Evolutionary conservation across 2,329 filamentous ascomycete genomes (phyloP), one percentile per base, ranked within the genome.

Genomic region (Lecanosticta acicola): DNA sequence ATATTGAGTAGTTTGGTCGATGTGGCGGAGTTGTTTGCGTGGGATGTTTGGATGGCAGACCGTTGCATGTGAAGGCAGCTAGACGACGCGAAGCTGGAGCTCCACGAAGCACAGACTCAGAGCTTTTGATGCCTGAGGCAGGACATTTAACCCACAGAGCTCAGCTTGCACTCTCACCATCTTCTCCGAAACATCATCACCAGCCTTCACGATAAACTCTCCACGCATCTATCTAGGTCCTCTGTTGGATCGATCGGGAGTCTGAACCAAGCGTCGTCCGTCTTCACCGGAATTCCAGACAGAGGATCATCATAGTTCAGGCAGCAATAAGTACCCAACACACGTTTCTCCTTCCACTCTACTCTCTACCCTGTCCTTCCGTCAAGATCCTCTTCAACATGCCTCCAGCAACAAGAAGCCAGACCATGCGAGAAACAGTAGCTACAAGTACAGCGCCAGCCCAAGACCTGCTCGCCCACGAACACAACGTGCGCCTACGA

Each of bases 341-440:
- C n/a, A n/a, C n/a, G n/a, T n/a, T n/a, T n/a, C n/a, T n/a, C n/a
- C n/a, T n/a, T n/a, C n/a, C n/a, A n/a, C n/a, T n/a, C n/a, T n/a
- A n/a, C n/a, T n/a, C n/a, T n/a, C n/a, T n/a, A n/a, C 24, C 24
- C 11, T 29, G 7, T 29, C 24, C 11, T 29, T 29, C 7, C 24
- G 11, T 35, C 33, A 7, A 35, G 33, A 7, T 35, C 33, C 33
- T 35, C 16, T 14, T n/a, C 5, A 59, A 26, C 35, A 46, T 53
- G 46, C 20, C 46, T 14, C 43, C 50, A 13, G 33, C 50, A 7
- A 50, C 50, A 9, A 40, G 50, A 11, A 47, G 36, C 26, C 44
- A 35, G 32, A 43, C 44, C 5, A 34, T 50, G 11, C 50, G 50
- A 32, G 44, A 53, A 41, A 39, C 43, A 4, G 41, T 44, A 8